Percentiles rank a stretch among this genome's conserved stretches.
Evolutionary conservation across 306 rosid genomes (phyloP).

Genomic region (Malus domestica): ASM211411v1 NC_041793.1:24251501-24252000

Average conservation of each 20-base stretch:
- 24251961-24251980: slow-evolving; percentile 52
- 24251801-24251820: slow-evolving; percentile 71
- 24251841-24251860: slow-evolving; percentile 59
- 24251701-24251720: slow-evolving; percentile 80
- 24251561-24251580: slow-evolving; percentile 75
- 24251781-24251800: slow-evolving; percentile 88
- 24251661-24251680: slow-evolving; percentile 84
- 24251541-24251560: slow-evolving; percentile 73
- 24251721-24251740: slow-evolving; percentile 81
- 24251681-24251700: slow-evolving; percentile 66
- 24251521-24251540: slow-evolving; percentile 90
- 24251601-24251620: slow-evolving; percentile 73
- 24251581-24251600: slow-evolving; percentile 75
- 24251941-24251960: slow-evolving; percentile 84
- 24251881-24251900: slow-evolving; percentile 55
- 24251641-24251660: slow-evolving; percentile 67
- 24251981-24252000: slow-evolving; percentile 74
- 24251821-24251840: slow-evolving; percentile 53
- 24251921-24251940: slow-evolving; percentile 52
- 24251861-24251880: slow-evolving; percentile 59
- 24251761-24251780: slow-evolving; percentile 81
- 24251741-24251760: slow-evolving; percentile 73
- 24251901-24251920: slow-evolving; percentile 74
- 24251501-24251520: slow-evolving; percentile 81
- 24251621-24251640: slow-evolving; percentile 85